Conservation (phyloP, 345 rosid genomes). For the Hibiscus tridactylites region DNA sequence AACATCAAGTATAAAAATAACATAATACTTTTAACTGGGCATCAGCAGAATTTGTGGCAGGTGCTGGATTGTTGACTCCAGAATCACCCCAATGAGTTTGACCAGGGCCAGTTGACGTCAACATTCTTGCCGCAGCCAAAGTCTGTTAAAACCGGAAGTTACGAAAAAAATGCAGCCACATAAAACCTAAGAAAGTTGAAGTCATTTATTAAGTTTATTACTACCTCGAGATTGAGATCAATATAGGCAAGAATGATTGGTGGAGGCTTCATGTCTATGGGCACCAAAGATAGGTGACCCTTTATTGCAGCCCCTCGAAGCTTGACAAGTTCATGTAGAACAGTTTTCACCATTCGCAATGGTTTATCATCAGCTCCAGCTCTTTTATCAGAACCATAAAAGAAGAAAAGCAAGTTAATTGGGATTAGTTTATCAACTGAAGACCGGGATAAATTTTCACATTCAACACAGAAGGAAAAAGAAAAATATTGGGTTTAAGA, state of each 20-base stretch:
- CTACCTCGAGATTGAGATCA: slow-evolving; percentile 89
- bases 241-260: slow-evolving; percentile 97
- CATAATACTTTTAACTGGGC: slow-evolving; percentile 77
- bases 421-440: background rate
- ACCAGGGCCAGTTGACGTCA: slow-evolving; percentile 88
- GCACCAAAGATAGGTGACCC: slow-evolving; percentile 97
- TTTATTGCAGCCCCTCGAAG: slow-evolving; percentile 97
- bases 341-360: slow-evolving; percentile 97
- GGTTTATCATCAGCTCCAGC: slow-evolving; percentile 99
- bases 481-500: slow-evolving; percentile 3
- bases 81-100: slow-evolving; percentile 98
- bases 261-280: slow-evolving; percentile 97
- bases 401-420: background rate
- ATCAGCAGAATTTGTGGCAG: slow-evolving; percentile 73
- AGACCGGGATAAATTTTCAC: background rate
- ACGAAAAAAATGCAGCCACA: background rate
- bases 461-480: background rate
- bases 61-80: slow-evolving; percentile 66
- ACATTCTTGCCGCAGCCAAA: slow-evolving; percentile 97
- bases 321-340: slow-evolving; percentile 98
- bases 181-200: background rate
- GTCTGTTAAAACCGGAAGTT: slow-evolving; percentile 39
- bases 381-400: slow-evolving; percentile 26
- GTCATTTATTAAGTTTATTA: background rate
- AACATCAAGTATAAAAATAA: background rate